A percentile compares a stretch with the other conserved stretches of the same genome.
phyloP scores from a whole-genome alignment of 768 basidiomycete species.

The Thelephora ganbajun region DNA sequence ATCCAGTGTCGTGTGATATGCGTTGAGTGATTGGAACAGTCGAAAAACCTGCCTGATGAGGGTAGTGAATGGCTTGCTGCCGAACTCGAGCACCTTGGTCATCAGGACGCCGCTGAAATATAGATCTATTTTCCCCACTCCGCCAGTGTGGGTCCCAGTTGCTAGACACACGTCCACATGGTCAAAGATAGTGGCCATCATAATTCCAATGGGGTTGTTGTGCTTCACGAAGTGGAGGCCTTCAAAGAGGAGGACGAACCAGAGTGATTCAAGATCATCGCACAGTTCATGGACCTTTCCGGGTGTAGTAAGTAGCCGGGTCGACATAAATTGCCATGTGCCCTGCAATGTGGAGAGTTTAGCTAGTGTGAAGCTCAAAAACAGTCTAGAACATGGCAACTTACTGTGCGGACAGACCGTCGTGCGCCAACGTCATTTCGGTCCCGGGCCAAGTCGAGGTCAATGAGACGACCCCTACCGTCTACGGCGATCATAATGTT shows the following conservation, averaged over 20 bases:
- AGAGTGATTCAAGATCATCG: conserved; percentile 8
- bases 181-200: background rate
- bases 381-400: too few species aligned
- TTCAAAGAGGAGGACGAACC: conserved; percentile 6
- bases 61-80: background rate
- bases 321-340: too few species aligned
- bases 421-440: too few species aligned
- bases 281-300: conserved; percentile 1
- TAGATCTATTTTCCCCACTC: background rate
- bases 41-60: background rate
- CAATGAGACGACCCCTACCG: too few species aligned
- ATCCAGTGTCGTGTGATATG: background rate
- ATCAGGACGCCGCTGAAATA: background rate
- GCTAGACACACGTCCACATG: background rate
- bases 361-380: background rate
- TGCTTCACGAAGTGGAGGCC: background rate
- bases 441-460: conserved; percentile 2
- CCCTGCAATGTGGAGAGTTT: too few species aligned
- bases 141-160: background rate
- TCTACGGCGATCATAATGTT: too few species aligned
- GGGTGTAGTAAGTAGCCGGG: too few species aligned
- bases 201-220: background rate
- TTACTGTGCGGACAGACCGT: too few species aligned
- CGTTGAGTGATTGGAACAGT: background rate
- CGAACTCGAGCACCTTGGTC: too few species aligned